A percentile compares a stretch with the other conserved stretches of the same genome.
These are phyloP conservation scores for Russula foetens DNA, from an alignment of 768 basidiomycete species.

Conservation along the genomic window DNA sequence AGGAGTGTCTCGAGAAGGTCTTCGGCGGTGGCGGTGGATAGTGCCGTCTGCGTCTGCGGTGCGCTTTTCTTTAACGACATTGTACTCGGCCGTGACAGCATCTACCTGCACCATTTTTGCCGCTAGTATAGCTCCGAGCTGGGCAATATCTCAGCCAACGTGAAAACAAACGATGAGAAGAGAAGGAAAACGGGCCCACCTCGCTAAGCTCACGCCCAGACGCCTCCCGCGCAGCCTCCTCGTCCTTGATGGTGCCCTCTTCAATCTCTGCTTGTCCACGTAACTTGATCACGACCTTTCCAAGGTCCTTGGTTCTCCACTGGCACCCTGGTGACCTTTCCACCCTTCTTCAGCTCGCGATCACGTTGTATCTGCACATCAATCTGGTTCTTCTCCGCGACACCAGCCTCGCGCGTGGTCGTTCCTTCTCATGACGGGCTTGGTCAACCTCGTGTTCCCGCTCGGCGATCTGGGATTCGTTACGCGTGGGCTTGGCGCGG, in stretches of 20 bases:
- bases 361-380: conserved; percentile 71
- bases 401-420: conserved; percentile 46
- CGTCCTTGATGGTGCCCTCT: conserved; percentile 66
- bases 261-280: conserved; percentile 83
- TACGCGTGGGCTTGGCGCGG: conserved; percentile 41
- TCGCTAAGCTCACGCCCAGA: conserved; percentile 51
- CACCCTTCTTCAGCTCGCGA: conserved; percentile 86
- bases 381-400: conserved; percentile 57
- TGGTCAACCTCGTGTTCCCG: conserved; percentile 43
- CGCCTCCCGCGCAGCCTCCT: conserved; percentile 49
- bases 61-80: conserved; percentile 61
- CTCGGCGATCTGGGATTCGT: conserved; percentile 45
- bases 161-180: neutral
- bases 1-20: conserved; percentile 92
- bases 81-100: conserved; percentile 45
- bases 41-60: conserved; percentile 47
- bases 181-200: conserved; percentile 33
- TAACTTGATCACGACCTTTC: conserved; percentile 73
- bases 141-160: neutral
- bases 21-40: conserved; percentile 68
- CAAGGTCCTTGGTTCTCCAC: conserved; percentile 70
- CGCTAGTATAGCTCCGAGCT: conserved; percentile 53
- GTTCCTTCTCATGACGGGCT: conserved; percentile 40
- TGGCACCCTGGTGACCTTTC: conserved; percentile 81
- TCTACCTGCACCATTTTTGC: conserved; percentile 56